phyloP scores from a whole-genome alignment of 2,329 filamentous ascomycete species.

The Scorias spongiosa region DNA sequence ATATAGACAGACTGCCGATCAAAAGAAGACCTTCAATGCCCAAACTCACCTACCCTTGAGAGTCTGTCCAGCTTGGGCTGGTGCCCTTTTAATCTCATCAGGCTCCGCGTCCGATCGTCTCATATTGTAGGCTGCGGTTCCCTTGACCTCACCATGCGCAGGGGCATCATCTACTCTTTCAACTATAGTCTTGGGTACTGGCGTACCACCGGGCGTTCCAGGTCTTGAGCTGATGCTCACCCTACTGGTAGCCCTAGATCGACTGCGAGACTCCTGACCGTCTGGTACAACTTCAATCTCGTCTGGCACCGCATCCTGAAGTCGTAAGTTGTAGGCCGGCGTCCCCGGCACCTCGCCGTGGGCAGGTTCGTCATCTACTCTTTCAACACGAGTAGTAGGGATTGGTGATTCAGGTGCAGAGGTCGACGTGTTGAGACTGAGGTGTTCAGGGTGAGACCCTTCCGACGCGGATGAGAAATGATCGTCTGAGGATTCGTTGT shows the following conservation, averaged over 20 bases:
- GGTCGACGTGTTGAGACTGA: conserved; percentile 25
- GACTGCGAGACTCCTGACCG: conserved; percentile 24
- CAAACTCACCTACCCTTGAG: conserved; percentile 40
- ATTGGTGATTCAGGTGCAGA: conserved; percentile 32
- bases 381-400: conserved; percentile 47
- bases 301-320: conserved; percentile 46
- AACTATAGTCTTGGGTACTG: conserved; percentile 44
- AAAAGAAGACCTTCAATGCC: neutral
- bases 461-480: conserved; percentile 53
- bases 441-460: conserved; percentile 28
- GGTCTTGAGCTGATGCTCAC: conserved; percentile 30
- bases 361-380: conserved; percentile 41
- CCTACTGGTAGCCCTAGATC: conserved; percentile 15
- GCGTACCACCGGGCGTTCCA: conserved; percentile 35
- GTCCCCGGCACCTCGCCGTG: conserved; percentile 50
- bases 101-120: conserved; percentile 44
- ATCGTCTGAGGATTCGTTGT: conserved; percentile 35
- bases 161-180: conserved; percentile 45
- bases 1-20: too few relatives aligned
- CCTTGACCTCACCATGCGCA: conserved; percentile 46
- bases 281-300: conserved; percentile 44
- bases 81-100: conserved; percentile 38
- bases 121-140: conserved; percentile 41
- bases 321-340: conserved; percentile 41
- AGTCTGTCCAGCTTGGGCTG: conserved; percentile 28